phyloP scores from a whole-genome alignment of 2,329 filamentous ascomycete genomes.

The Dothideomycetes sp. region DNA sequence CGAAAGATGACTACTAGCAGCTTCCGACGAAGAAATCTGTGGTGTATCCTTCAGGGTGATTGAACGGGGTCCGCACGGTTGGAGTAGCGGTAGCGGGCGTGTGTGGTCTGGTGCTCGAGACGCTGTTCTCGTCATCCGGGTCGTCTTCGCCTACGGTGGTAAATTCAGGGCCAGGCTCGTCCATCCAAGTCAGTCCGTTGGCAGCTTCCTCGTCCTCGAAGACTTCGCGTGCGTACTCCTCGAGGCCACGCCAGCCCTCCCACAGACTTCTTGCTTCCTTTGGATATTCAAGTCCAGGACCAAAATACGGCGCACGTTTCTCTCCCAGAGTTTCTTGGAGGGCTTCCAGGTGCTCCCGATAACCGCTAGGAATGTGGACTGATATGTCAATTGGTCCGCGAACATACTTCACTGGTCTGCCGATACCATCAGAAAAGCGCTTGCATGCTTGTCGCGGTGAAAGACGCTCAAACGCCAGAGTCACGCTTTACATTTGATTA shows the following conservation, averaged over 20 bases:
- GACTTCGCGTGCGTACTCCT: conserved; percentile 90
- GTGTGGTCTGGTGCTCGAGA: conserved; percentile 5
- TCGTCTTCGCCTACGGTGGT: conserved; percentile 11
- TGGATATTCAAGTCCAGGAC: conserved; percentile 51
- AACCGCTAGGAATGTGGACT: conserved; percentile 77
- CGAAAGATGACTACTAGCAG: conserved; percentile 3
- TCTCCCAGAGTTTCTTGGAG: conserved; percentile 50
- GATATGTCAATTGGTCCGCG: conserved; percentile 70
- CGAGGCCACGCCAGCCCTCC: conserved; percentile 81
- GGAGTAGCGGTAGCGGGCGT: conserved; percentile 10
- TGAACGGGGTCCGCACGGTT: conserved; percentile 9
- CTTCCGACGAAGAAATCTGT: conserved; percentile 12
- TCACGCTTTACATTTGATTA: conserved; percentile 47
- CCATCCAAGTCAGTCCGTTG: conserved; percentile 92
- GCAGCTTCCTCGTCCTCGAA: conserved; percentile 91
- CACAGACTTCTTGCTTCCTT: conserved; percentile 70
- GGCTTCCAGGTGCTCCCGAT: conserved; percentile 71
- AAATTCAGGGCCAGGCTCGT: conserved; percentile 25
- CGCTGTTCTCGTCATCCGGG: conserved; percentile 9
- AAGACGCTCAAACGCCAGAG: conserved; percentile 81
- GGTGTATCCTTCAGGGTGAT: conserved; percentile 9
- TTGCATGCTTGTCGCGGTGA: conserved; percentile 73
- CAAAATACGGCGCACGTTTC: conserved; percentile 51
- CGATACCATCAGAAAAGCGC: conserved; percentile 68
- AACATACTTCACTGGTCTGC: conserved; percentile 67